These are phyloP conservation scores for Clitopilus passeckerianus DNA, from an alignment of 768 basidiomycete genomes.

Conservation along the genomic window DNA sequence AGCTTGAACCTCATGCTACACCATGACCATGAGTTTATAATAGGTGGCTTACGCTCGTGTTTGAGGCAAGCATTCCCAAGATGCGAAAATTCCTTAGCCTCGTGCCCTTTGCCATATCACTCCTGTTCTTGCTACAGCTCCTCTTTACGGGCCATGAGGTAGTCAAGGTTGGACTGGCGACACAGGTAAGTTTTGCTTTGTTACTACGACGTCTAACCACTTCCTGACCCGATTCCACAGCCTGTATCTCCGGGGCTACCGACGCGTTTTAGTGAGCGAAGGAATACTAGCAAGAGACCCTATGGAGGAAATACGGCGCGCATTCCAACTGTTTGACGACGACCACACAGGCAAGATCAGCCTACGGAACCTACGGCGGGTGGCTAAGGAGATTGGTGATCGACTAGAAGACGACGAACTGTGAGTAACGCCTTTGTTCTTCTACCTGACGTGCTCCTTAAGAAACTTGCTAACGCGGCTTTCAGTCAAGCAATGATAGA, in stretches of 20 bases:
- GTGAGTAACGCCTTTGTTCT: constrained; percentile 46
- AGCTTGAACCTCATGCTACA: too few relatives aligned
- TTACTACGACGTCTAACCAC: not conserved
- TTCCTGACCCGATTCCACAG: too few relatives aligned
- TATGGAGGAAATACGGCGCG: constrained; percentile 92
- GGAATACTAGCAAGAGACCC: constrained; percentile 92
- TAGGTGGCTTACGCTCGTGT: too few relatives aligned
- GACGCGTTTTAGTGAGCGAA: constrained; percentile 20
- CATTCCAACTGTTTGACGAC: constrained; percentile 96
- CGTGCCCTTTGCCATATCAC: constrained; percentile 12
- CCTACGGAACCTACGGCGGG: constrained; percentile 83
- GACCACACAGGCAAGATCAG: constrained; percentile 94
- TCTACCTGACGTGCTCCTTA: not conserved
- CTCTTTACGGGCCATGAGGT: constrained; percentile 17
- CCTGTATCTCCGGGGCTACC: too few relatives aligned
- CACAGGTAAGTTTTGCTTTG: constrained; percentile 17
- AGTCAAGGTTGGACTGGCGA: constrained; percentile 25
- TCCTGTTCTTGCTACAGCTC: constrained; percentile 12
- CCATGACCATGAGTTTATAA: too few relatives aligned
- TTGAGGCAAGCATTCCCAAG: not conserved
- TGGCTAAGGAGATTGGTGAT: constrained; percentile 97
- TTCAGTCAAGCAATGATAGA: constrained; percentile 99
- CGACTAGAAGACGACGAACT: constrained; percentile 93
- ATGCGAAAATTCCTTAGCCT: constrained; percentile 13
- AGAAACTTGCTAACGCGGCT: not conserved